Evolutionary conservation across 2,329 filamentous ascomycete species (phyloP).

Genomic region (Aspergillus bombycis): DNA sequence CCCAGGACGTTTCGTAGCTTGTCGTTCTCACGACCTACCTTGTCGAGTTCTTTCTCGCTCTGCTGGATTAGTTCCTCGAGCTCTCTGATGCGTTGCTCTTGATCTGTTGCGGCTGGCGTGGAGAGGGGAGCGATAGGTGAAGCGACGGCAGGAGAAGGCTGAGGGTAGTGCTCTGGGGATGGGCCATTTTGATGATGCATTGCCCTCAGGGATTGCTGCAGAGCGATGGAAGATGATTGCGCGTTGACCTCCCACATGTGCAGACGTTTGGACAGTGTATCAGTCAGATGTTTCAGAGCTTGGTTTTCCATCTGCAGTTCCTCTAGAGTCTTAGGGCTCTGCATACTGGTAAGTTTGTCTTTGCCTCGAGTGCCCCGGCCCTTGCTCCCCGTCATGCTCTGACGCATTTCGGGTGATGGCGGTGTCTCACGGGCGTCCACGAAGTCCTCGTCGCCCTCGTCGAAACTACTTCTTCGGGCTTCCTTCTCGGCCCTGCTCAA

Average conservation of each 20-base stretch:
- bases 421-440: constrained; percentile 80
- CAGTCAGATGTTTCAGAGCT: constrained; percentile 79
- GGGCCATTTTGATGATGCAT: constrained; percentile 45
- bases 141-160: constrained; percentile 29
- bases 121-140: constrained; percentile 28
- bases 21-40: constrained; percentile 64
- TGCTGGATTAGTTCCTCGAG: constrained; percentile 68
- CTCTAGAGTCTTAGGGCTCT: constrained; percentile 70
- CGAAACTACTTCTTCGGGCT: constrained; percentile 50
- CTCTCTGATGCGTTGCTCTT: constrained; percentile 62
- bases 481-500: constrained; percentile 59
- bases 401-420: constrained; percentile 51
- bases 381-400: constrained; percentile 48
- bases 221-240: constrained; percentile 80
- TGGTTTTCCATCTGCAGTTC: constrained; percentile 88
- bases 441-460: constrained; percentile 82
- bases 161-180: constrained; percentile 36
- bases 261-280: constrained; percentile 84
- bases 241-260: constrained; percentile 91
- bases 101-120: constrained; percentile 32
- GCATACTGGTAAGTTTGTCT: constrained; percentile 38
- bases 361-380: constrained; percentile 24
- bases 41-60: constrained; percentile 64
- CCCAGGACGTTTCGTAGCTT: constrained; percentile 59
- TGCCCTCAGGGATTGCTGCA: constrained; percentile 75